Evolutionary conservation across 2,329 filamentous ascomycete genomes (phyloP).

Genomic region (Lachnellula willkommii): DNA sequence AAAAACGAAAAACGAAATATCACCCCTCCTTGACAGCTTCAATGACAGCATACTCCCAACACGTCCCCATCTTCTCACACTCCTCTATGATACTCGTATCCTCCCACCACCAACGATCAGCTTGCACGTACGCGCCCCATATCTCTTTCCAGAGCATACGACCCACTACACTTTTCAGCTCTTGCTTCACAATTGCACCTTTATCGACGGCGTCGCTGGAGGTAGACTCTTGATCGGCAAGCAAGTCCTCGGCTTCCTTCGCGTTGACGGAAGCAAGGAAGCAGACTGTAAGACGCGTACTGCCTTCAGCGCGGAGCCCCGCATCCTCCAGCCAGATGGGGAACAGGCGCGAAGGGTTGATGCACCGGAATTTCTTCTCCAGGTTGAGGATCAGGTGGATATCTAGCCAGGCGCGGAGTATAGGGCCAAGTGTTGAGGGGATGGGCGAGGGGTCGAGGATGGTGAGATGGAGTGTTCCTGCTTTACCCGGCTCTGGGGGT

Average conservation of each 20-base stretch:
- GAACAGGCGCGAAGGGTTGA: constrained; percentile 53
- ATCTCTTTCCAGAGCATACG: constrained; percentile 56
- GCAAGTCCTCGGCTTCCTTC: background rate
- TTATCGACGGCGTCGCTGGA: background rate
- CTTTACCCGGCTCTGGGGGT: background rate
- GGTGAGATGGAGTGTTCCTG: constrained; percentile 51
- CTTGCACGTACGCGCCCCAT: constrained; percentile 43
- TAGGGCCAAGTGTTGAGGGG: constrained; percentile 50
- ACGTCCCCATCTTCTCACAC: constrained; percentile 48
- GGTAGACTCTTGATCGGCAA: background rate
- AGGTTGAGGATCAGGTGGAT: constrained; percentile 55
- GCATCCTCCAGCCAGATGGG: constrained; percentile 55
- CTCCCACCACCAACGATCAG: constrained; percentile 57
- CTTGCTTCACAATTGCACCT: constrained; percentile 28
- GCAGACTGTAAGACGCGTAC: constrained; percentile 19
- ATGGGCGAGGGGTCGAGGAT: constrained; percentile 59
- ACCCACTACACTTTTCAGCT: constrained; percentile 49
- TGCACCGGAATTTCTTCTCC: constrained; percentile 53
- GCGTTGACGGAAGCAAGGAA: constrained; percentile 21
- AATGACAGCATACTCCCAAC: constrained; percentile 55
- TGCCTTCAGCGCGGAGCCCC: constrained; percentile 40
- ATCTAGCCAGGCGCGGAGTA: constrained; percentile 56
- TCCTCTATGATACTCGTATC: constrained; percentile 49
- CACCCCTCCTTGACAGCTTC: constrained; percentile 45
- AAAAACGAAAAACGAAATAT: background rate